phyloP scores from a whole-genome alignment of 2,329 filamentous ascomycete species.

The Colletotrichum falcatum region DNA sequence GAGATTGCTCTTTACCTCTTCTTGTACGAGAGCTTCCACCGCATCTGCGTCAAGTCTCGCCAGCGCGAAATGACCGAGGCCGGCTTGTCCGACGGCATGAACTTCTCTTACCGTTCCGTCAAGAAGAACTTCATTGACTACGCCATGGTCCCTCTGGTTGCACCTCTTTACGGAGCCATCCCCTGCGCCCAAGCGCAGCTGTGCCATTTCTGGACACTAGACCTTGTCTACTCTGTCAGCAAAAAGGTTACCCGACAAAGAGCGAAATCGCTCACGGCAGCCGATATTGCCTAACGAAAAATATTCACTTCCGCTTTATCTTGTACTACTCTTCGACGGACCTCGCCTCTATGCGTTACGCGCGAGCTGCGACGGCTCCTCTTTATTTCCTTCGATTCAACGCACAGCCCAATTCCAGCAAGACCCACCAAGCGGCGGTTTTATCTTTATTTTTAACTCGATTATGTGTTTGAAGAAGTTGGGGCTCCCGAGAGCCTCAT shows the following conservation, averaged over 20 bases:
- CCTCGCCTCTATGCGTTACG: neutral
- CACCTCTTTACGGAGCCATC: slow-evolving; percentile 75
- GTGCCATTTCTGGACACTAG: slow-evolving; percentile 76
- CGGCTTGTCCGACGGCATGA: slow-evolving; percentile 72
- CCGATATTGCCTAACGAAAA: slow-evolving; percentile 58
- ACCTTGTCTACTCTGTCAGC: slow-evolving; percentile 78
- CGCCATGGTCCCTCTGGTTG: slow-evolving; percentile 73
- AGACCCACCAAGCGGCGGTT: slow-evolving; percentile 41
- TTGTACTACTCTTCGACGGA: slow-evolving; percentile 25
- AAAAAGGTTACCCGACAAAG: slow-evolving; percentile 72
- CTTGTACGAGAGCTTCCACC: slow-evolving; percentile 77
- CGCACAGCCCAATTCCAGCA: slow-evolving; percentile 42
- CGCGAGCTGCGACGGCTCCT: slow-evolving; percentile 15
- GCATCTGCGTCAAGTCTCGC: slow-evolving; percentile 68
- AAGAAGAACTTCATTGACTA: slow-evolving; percentile 72
- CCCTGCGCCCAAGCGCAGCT: slow-evolving; percentile 76
- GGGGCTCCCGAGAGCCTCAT: slow-evolving; percentile 50
- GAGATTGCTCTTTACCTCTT: slow-evolving; percentile 72
- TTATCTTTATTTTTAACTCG: slow-evolving; percentile 40
- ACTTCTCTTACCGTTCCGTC: slow-evolving; percentile 70
- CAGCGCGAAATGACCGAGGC: slow-evolving; percentile 76
- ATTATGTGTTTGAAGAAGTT: slow-evolving; percentile 44
- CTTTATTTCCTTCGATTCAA: slow-evolving; percentile 45
- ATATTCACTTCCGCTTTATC: slow-evolving; percentile 34
- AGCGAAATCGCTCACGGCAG: slow-evolving; percentile 57